Conservation (phyloP, 2,329 filamentous ascomycete genomes). For the Xylaria sp. region DNA sequence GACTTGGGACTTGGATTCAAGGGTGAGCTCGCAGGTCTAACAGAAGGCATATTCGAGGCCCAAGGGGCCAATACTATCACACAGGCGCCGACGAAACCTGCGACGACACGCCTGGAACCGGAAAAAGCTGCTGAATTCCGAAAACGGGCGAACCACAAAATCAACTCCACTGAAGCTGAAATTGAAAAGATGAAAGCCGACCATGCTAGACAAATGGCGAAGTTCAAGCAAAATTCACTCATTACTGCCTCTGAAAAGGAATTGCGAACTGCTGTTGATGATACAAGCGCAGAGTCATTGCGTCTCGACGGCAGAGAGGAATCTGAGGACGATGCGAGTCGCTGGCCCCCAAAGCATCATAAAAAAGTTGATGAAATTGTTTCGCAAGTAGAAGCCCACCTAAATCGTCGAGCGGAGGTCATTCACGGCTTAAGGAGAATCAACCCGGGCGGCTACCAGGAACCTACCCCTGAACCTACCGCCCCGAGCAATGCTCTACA, state of each 20-base stretch:
- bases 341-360: constrained; percentile 55
- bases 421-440: constrained; percentile 75
- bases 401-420: constrained; percentile 73
- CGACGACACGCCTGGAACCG: constrained; percentile 74
- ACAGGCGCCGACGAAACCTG: constrained; percentile 64
- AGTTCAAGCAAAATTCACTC: constrained; percentile 75
- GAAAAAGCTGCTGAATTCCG: constrained; percentile 87
- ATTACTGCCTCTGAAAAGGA: constrained; percentile 80
- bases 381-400: constrained; percentile 74
- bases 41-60: constrained; percentile 83
- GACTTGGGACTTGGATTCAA: constrained; percentile 87
- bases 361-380: constrained; percentile 78
- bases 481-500: constrained; percentile 41
- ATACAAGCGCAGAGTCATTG: constrained; percentile 69
- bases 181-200: constrained; percentile 85
- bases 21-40: constrained; percentile 83
- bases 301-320: constrained; percentile 68
- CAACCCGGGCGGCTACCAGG: constrained; percentile 80
- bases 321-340: constrained; percentile 58
- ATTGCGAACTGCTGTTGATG: constrained; percentile 72
- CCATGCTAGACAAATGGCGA: constrained; percentile 79
- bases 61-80: constrained; percentile 61
- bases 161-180: constrained; percentile 79
- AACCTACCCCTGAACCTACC: constrained; percentile 62
- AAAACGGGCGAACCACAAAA: constrained; percentile 76